phyloP scores from a whole-genome alignment of 2,329 filamentous ascomycete species.

The Uncinocarpus reesii region DNA sequence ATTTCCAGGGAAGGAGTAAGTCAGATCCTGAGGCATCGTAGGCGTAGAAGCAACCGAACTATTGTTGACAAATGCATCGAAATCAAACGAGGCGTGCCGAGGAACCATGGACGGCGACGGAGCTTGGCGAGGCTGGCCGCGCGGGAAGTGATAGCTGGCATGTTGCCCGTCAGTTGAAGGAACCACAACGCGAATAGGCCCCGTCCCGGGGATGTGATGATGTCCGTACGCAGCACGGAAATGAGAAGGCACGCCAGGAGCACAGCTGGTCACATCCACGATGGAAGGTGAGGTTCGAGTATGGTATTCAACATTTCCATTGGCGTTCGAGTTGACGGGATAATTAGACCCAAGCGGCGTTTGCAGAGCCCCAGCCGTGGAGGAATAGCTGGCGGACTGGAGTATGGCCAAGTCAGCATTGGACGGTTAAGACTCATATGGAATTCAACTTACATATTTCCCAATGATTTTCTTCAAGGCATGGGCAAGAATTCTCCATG shows the following conservation, averaged over 20 bases:
- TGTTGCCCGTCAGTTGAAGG: constrained; percentile 6
- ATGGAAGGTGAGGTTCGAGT: constrained; percentile 42
- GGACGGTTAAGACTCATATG: constrained; percentile 18
- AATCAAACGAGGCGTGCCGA: constrained; percentile 31
- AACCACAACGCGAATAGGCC: constrained; percentile 1
- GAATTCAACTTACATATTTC: constrained; percentile 64
- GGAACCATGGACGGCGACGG: constrained; percentile 18
- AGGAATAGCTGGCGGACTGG: constrained; percentile 59
- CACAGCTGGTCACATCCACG: constrained; percentile 39
- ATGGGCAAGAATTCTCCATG: constrained; percentile 78
- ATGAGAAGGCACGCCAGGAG: constrained; percentile 37
- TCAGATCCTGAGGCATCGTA: constrained; percentile 22
- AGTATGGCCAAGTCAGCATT: constrained; percentile 17
- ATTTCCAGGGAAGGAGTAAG: constrained; percentile 21
- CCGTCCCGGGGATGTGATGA: background rate
- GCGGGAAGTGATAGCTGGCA: background rate
- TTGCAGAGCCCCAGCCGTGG: constrained; percentile 44
- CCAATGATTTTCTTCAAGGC: constrained; percentile 97
- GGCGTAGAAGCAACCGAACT: constrained; percentile 24
- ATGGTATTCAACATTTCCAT: constrained; percentile 40
- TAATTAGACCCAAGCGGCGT: constrained; percentile 33
- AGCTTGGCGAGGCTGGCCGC: constrained; percentile 26
- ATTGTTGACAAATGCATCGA: constrained; percentile 25
- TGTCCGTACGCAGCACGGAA: constrained; percentile 20
- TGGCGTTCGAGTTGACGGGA: constrained; percentile 36